Percentiles rank a stretch among this genome's conserved stretches.
Evolutionary conservation across 441 rosid genomes (phyloP).

Genomic region (Sinapis alba): DNA sequence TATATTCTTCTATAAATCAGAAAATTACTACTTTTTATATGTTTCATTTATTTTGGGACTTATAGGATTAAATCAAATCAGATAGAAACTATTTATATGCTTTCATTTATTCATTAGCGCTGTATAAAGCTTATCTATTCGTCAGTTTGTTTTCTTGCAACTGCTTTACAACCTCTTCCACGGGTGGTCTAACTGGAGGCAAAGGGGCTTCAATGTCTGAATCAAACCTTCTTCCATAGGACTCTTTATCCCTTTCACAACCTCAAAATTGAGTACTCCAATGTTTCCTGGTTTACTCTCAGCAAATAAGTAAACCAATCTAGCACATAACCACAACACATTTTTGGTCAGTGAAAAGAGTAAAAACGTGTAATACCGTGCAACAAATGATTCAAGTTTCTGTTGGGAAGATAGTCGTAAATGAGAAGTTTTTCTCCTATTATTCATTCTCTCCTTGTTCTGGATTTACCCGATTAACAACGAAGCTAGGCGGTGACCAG

Average conservation of each 20-base stretch:
- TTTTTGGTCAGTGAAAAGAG: too few species aligned
- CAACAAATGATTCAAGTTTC: too few species aligned
- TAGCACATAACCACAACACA: too few species aligned
- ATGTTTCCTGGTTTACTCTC: too few species aligned
- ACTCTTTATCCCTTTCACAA: neutral
- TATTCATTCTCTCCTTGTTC: too few species aligned
- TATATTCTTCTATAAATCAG: constrained; percentile 1
- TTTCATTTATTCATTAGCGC: constrained; percentile 78
- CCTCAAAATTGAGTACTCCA: neutral
- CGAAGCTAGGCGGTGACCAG: too few species aligned
- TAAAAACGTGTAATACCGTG: too few species aligned
- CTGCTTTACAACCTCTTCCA: constrained; percentile 87
- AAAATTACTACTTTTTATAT: neutral
- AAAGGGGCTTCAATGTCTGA: neutral
- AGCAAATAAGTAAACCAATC: too few species aligned
- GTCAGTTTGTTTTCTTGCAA: constrained; percentile 82
- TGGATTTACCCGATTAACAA: too few species aligned
- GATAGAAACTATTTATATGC: too few species aligned
- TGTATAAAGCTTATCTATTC: constrained; percentile 77
- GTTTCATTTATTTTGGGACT: neutral
- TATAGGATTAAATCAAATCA: constrained; percentile 2
- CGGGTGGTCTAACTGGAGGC: constrained; percentile 31
- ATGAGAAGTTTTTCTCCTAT: too few species aligned
- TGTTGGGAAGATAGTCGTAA: too few species aligned
- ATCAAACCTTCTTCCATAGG: neutral